Conservation (phyloP, 1,139 yeast genomes). For the Yamadazyma sp. region DNA sequence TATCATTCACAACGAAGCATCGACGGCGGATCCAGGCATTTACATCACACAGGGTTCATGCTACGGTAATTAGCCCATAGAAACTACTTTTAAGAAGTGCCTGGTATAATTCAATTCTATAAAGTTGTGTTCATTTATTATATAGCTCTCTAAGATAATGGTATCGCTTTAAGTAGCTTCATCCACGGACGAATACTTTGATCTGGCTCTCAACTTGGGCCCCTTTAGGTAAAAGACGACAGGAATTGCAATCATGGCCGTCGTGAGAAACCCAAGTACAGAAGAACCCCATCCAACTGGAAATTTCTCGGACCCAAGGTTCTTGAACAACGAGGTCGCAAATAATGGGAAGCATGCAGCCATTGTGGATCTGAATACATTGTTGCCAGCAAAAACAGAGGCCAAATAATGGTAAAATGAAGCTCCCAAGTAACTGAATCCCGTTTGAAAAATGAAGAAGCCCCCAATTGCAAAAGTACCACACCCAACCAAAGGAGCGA, state of each 20-base stretch:
- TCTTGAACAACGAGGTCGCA: conserved; percentile 46
- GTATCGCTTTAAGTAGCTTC: too few relatives aligned
- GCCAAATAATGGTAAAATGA: conserved; percentile 48
- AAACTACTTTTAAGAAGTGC: too few relatives aligned
- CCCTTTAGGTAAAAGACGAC: conserved; percentile 38
- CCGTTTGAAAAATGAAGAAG: conserved; percentile 30
- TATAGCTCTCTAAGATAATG: too few relatives aligned
- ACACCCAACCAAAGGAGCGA: conserved; percentile 31
- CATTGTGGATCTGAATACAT: conserved; percentile 25
- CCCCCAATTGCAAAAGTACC: conserved; percentile 28
- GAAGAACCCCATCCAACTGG: conserved; percentile 69
- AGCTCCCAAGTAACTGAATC: conserved; percentile 58
- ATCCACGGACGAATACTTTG: conserved; percentile 46
- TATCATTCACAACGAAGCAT: too few relatives aligned
- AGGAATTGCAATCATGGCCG: conserved; percentile 66
- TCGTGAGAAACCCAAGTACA: conserved; percentile 54
- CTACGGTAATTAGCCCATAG: too few relatives aligned
- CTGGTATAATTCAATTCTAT: too few relatives aligned
- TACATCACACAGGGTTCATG: too few relatives aligned
- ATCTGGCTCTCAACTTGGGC: conserved; percentile 38
- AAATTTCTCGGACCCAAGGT: conserved; percentile 28
- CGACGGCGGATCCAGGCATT: too few relatives aligned
- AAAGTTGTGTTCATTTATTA: too few relatives aligned
- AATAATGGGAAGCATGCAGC: conserved; percentile 35
- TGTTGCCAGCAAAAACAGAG: conserved; percentile 33